Conservation (phyloP, 2,329 filamentous ascomycete species). For the Fusarium sterilihyphosum region DNA sequence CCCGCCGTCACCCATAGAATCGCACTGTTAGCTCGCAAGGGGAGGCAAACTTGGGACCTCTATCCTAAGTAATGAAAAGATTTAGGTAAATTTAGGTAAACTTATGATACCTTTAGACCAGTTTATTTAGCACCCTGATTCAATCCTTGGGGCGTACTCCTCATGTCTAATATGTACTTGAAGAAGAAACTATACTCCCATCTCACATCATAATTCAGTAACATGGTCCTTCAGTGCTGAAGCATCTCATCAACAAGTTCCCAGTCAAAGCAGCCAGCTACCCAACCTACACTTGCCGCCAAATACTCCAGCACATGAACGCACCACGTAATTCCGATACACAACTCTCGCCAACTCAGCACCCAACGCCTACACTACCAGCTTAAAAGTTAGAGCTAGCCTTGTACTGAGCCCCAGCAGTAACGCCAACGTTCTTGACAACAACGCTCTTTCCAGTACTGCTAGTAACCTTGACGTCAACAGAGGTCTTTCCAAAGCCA, state of each 20-base stretch:
- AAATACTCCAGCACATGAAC: neutral
- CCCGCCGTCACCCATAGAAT: neutral
- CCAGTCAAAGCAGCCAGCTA: conserved; percentile 23
- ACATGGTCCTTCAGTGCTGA: neutral
- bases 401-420: conserved; percentile 43
- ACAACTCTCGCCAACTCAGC: no score
- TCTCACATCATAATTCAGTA: neutral
- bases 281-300: neutral
- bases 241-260: neutral
- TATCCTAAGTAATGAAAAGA: neutral
- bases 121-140: neutral
- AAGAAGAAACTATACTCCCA: conserved; percentile 13
- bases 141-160: neutral
- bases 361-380: neutral
- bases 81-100: no score
- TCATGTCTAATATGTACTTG: conserved; percentile 26
- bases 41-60: neutral
- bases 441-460: conserved; percentile 60
- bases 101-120: fast-evolving
- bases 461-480: conserved; percentile 67
- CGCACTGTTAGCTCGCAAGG: neutral
- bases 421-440: conserved; percentile 61
- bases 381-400: conserved; percentile 47
- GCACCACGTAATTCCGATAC: neutral
- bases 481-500: conserved; percentile 64